Evolutionary conservation across 306 rosid species (phyloP).

Genomic region (Corylus heterophylla): DNA sequence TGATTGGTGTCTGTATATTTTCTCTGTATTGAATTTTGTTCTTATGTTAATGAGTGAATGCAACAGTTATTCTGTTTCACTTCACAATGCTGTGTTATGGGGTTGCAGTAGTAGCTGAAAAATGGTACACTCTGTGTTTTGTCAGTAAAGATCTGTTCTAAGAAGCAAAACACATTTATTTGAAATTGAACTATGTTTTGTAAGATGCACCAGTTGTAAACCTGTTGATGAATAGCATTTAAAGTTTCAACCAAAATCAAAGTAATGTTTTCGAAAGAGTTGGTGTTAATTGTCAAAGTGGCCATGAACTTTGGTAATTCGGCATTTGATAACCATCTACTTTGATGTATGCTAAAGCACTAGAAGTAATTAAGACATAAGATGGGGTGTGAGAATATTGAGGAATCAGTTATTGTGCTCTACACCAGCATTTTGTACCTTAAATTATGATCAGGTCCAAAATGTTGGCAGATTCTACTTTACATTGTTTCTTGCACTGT

Average conservation of each 20-base stretch:
- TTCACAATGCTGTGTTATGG: constrained; percentile 5
- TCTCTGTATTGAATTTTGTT: not conserved
- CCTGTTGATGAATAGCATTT: not conserved
- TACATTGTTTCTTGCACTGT: not conserved
- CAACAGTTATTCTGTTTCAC: constrained; percentile 14
- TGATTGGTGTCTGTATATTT: constrained; percentile 18
- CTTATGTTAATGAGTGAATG: constrained; percentile 24
- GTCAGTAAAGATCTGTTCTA: not conserved
- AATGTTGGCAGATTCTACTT: not conserved
- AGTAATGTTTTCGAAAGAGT: not conserved
- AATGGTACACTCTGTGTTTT: not conserved
- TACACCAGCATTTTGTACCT: not conserved
- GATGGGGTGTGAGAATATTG: not conserved
- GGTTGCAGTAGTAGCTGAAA: not conserved
- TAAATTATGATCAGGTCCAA: not conserved
- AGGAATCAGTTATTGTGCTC: not conserved
- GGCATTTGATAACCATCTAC: not conserved
- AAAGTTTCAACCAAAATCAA: not conserved
- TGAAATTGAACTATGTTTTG: not conserved
- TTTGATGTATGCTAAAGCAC: not conserved
- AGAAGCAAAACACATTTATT: not conserved
- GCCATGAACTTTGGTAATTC: not conserved
- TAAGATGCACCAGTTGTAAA: not conserved
- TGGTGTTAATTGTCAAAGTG: not conserved
- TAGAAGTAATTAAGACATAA: not conserved